These are phyloP conservation scores for Scenedesmus sp. DNA, from an alignment of 163 green algal genomes.

Conservation along the genomic window DNA sequence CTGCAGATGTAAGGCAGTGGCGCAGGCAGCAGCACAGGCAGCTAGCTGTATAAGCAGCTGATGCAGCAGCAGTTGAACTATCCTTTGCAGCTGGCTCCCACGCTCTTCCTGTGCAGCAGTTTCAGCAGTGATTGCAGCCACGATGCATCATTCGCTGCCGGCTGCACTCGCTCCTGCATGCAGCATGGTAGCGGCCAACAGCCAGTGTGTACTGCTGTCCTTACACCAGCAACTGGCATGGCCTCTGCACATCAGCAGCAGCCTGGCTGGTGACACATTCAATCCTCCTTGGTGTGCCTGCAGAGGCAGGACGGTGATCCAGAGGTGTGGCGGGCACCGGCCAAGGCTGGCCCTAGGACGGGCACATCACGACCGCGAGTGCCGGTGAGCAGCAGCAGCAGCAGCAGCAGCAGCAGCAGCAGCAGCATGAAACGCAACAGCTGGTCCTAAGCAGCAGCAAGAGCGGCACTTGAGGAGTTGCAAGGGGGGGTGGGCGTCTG, in stretches of 20 bases:
- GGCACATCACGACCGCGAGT: neutral
- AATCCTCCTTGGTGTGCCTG: neutral
- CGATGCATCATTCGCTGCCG: no score
- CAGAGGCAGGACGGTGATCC: conserved; percentile 51
- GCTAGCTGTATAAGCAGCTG: no score
- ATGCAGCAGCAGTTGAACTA: neutral
- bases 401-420: conserved; percentile 37
- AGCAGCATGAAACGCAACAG: neutral
- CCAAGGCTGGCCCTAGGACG: conserved; percentile 46
- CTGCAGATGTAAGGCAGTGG: neutral
- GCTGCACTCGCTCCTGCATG: no score
- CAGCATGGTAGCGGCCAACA: no score
- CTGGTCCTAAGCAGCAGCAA: no score
- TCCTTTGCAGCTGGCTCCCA: neutral
- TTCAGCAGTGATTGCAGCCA: no score
- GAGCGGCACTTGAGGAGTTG: no score
- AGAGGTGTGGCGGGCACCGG: conserved; percentile 61
- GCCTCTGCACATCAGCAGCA: neutral
- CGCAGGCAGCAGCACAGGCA: neutral
- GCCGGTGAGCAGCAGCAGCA: neutral
- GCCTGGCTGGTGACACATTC: neutral
- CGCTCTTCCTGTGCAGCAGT: no score
- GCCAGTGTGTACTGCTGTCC: no score
- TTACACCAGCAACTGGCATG: no score
- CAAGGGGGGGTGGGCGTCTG: no score